Percentiles rank a stretch among this genome's conserved stretches.
phyloP scores from a whole-genome alignment of 2,329 filamentous ascomycete genomes.

The Fusarium graminum region DNA sequence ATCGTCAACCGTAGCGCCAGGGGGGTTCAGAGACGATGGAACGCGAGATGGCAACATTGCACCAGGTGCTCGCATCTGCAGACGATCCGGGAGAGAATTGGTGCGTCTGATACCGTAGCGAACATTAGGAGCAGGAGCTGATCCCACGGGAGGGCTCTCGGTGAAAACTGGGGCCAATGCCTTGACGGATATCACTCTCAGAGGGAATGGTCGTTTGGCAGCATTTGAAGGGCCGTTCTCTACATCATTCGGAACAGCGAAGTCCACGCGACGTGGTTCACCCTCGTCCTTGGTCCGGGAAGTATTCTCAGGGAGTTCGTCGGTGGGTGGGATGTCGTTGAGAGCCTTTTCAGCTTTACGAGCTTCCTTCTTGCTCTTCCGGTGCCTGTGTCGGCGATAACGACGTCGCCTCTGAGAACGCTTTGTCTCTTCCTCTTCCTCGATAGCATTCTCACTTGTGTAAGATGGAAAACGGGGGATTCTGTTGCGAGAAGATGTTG shows the following conservation, averaged over 20 bases:
- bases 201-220: slow-evolving; percentile 63
- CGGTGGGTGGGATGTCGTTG: slow-evolving; percentile 49
- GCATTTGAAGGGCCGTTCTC: slow-evolving; percentile 41
- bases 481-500: slow-evolving; percentile 54
- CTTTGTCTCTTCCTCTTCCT: slow-evolving; percentile 59
- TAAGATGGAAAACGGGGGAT: slow-evolving; percentile 55
- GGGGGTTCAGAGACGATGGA: slow-evolving; percentile 55
- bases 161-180: slow-evolving; percentile 79
- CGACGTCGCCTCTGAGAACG: slow-evolving; percentile 53
- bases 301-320: slow-evolving; percentile 50
- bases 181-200: slow-evolving; percentile 74
- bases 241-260: slow-evolving; percentile 58
- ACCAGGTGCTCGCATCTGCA: slow-evolving; percentile 65
- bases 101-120: slow-evolving; percentile 77
- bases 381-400: slow-evolving; percentile 55
- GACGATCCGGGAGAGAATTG: slow-evolving; percentile 78
- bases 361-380: slow-evolving; percentile 61
- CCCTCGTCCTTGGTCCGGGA: slow-evolving; percentile 46
- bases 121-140: slow-evolving; percentile 67
- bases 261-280: slow-evolving; percentile 70
- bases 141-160: slow-evolving; percentile 56
- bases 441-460: slow-evolving; percentile 60
- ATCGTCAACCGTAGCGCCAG: slow-evolving; percentile 44
- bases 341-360: slow-evolving; percentile 47
- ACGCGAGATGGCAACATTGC: slow-evolving; percentile 64